Evolutionary conservation across 345 rosid species (phyloP), one percentile per base, ranked within the genome.

Genomic region (Pugionium cornutum): DNA sequence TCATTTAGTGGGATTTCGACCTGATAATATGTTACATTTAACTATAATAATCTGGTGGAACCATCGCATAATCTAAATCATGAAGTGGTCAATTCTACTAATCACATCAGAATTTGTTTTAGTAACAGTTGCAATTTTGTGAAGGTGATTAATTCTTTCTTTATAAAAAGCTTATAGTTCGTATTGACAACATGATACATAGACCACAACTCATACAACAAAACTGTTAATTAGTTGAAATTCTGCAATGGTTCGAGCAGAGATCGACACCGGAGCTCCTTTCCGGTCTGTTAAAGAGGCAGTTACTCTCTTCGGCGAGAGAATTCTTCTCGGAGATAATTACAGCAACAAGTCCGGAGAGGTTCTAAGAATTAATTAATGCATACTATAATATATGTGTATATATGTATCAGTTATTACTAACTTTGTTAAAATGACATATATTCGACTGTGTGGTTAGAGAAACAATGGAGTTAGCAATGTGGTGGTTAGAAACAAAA

Each of bases 261-360:
- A 85, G 70, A 83, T 89, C n/a, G 95, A 89, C 55, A 87, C 89
- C 0, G 70, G 79, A 64, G 78, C 87, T 18, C 95, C 97, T 0
- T 89, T 89, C 68, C 79, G 82, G 66, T 89, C 91, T 0, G 97
- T 89, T 39, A 87, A 76, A 62, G 95, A 89, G 54, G 97, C 97
- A 0, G 88, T 89, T 25, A 58, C 76, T 9, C 65, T 87, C 69
- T 89, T 89, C 43, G 89, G 83, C 39, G 89, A 89, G 48, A 83
- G 72, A 59, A 80, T 89, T 51, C 75, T 89, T 31, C 86, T 80
- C 0, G 91, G 78, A 28, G 89, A 84, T 72, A 76, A 80, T 34
- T 81, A 78, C 66, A 74, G 83, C 53, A 58, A 42, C 75, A 83
- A 77, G 73, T 72, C 86, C 76, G 73, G 53, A 58, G 79, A 78